Percentiles rank a stretch among this genome's conserved stretches.
These are phyloP conservation scores for Lizonia empirigonia DNA, from an alignment of 2,329 filamentous ascomycete species.

Conservation along the genomic window DNA sequence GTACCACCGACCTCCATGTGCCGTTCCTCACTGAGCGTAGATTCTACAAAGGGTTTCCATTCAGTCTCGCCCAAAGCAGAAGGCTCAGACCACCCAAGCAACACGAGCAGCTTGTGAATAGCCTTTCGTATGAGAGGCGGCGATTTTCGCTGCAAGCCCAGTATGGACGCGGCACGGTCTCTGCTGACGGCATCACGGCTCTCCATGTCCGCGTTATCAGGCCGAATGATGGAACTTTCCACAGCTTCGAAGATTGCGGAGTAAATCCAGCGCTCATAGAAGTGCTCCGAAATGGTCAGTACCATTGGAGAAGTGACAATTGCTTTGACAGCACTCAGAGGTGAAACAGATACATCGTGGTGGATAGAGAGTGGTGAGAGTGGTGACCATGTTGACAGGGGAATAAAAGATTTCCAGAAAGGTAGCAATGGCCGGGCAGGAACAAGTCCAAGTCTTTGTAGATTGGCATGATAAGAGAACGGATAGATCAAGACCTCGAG, in stretches of 20 bases:
- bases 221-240: conserved; percentile 36
- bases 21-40: conserved; percentile 10
- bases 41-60: neutral
- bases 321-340: conserved; percentile 20
- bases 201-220: conserved; percentile 37
- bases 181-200: conserved; percentile 31
- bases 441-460: conserved; percentile 41
- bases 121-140: conserved; percentile 27
- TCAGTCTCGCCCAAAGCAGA: conserved; percentile 1
- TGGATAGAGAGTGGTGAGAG: conserved; percentile 29
- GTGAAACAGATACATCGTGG: conserved; percentile 23
- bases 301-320: conserved; percentile 36
- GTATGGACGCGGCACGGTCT: conserved; percentile 27
- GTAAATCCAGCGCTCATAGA: conserved; percentile 36
- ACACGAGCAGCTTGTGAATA: conserved; percentile 31
- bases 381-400: conserved; percentile 38
- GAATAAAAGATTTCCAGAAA: conserved; percentile 33
- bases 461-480: conserved; percentile 37
- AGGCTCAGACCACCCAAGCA: conserved; percentile 36
- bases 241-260: conserved; percentile 37
- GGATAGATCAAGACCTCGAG: conserved; percentile 41
- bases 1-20: conserved; percentile 27
- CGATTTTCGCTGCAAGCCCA: conserved; percentile 32
- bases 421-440: conserved; percentile 38
- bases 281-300: conserved; percentile 33